Evolutionary conservation across 2,329 filamentous ascomycete species (phyloP).

Genomic region (Epichloe hybrida): DNA sequence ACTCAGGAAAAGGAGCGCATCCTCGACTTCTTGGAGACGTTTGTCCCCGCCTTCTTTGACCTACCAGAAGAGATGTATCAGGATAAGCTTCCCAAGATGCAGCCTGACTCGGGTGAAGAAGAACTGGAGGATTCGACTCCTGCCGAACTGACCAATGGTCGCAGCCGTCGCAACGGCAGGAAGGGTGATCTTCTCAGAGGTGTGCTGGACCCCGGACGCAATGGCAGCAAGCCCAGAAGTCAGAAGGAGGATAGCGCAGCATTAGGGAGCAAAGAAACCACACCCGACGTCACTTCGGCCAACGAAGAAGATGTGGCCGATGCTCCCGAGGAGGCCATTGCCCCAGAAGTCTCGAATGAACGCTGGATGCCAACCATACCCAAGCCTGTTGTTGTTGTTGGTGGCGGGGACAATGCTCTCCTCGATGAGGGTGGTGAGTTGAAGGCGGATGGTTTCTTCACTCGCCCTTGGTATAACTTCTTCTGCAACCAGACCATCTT

Average conservation of each 20-base stretch:
- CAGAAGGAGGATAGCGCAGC: conserved; percentile 71
- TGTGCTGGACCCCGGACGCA: conserved; percentile 66
- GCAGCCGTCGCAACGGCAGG: conserved; percentile 58
- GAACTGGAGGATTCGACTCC: conserved; percentile 59
- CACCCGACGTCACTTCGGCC: conserved; percentile 66
- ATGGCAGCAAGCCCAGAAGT: conserved; percentile 53
- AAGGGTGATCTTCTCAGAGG: conserved; percentile 73
- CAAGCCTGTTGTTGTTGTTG: conserved; percentile 39
- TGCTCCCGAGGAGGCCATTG: conserved; percentile 39
- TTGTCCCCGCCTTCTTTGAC: conserved; percentile 65
- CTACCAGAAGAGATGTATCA: conserved; percentile 57
- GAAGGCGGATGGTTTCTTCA: conserved; percentile 69
- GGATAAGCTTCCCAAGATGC: conserved; percentile 53
- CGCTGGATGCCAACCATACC: conserved; percentile 51
- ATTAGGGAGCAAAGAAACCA: conserved; percentile 74
- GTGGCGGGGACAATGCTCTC: conserved; percentile 35
- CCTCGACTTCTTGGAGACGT: conserved; percentile 61
- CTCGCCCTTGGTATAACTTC: conserved; percentile 70
- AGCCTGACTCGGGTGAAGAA: conserved; percentile 59
- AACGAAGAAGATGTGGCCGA: conserved; percentile 65
- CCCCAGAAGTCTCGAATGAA: conserved; percentile 51
- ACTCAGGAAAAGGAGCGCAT: conserved; percentile 61
- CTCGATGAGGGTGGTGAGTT: conserved; percentile 47
- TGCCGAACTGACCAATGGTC: conserved; percentile 56
- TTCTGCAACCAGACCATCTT: conserved; percentile 87